These are phyloP conservation scores for Phytophthora fragariaefolia DNA, from an alignment of 352 stramenopile genomes.

Conservation along the genomic window DNA sequence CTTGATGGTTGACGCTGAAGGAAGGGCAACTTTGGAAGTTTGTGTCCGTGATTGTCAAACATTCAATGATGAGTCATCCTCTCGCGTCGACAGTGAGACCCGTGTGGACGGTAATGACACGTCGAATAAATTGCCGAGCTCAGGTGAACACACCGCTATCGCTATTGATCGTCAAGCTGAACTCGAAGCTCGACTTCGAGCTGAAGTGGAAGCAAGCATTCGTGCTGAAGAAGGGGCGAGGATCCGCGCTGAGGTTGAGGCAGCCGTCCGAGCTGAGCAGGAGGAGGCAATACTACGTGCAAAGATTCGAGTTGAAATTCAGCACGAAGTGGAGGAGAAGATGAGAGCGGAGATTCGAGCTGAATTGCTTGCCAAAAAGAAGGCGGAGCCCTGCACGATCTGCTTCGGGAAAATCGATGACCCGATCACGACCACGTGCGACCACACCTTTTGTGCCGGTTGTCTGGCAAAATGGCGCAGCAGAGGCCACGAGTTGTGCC, in stretches of 20 bases:
- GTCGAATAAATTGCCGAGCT: not conserved
- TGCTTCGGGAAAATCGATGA: slow-evolving; percentile 14
- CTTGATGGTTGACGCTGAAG: slow-evolving; percentile 2
- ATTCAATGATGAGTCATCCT: slow-evolving; percentile 1
- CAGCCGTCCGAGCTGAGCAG: slow-evolving; percentile 17
- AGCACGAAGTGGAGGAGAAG: slow-evolving; percentile 25
- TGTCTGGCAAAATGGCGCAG: slow-evolving; percentile 15
- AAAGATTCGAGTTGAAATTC: slow-evolving; percentile 25
- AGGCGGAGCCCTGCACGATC: slow-evolving; percentile 18
- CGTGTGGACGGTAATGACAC: not conserved
- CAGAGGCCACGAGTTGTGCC: slow-evolving; percentile 11
- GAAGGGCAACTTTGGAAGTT: not conserved
- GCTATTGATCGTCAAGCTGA: not conserved
- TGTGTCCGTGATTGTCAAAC: too few relatives aligned
- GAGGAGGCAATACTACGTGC: slow-evolving; percentile 12
- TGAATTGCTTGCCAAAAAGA: slow-evolving; percentile 19
- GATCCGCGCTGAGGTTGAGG: slow-evolving; percentile 25
- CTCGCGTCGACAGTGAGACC: too few relatives aligned
- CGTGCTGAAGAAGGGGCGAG: slow-evolving; percentile 16
- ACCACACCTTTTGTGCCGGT: slow-evolving; percentile 19
- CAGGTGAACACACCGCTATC: not conserved
- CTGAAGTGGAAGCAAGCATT: slow-evolving; percentile 22
- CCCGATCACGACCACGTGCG: slow-evolving; percentile 13
- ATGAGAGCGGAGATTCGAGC: slow-evolving; percentile 24
- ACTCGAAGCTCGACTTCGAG: slow-evolving; percentile 16